phyloP scores from a whole-genome alignment of 805 yeast species.

The Peterozyma toletana region DNA sequence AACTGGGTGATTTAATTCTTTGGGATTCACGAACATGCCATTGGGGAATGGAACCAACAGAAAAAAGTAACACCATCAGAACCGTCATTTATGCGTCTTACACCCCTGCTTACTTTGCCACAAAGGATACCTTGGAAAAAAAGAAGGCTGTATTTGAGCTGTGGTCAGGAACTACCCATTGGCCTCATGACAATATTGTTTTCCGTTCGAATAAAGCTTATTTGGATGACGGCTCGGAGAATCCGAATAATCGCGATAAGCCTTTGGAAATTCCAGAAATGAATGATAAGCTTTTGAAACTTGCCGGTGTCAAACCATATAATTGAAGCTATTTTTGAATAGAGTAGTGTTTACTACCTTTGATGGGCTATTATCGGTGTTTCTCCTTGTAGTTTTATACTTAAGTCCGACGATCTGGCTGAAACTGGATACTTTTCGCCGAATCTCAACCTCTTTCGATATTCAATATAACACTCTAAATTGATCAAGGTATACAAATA shows the following conservation, averaged over 20 bases:
- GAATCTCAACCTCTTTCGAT: no score
- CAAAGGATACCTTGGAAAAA: constrained; percentile 15
- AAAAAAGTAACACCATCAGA: constrained; percentile 17
- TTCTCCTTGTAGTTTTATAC: no score
- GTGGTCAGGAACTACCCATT: constrained; percentile 22
- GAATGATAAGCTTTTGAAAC: constrained; percentile 17
- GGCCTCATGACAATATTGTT: constrained; percentile 23
- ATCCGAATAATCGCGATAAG: constrained; percentile 16
- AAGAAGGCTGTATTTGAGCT: constrained; percentile 17
- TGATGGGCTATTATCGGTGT: no score
- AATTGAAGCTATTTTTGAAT: no score
- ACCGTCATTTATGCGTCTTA: constrained; percentile 22
- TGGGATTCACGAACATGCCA: constrained; percentile 28
- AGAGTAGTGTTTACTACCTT: no score
- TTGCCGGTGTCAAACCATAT: constrained; percentile 18
- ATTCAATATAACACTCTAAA: no score
- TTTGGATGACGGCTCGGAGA: constrained; percentile 14
- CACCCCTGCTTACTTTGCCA: constrained; percentile 25
- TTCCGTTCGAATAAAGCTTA: constrained; percentile 10
- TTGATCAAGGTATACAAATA: no score
- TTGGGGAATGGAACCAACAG: constrained; percentile 22
- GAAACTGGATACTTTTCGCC: no score
- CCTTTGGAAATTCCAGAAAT: constrained; percentile 19
- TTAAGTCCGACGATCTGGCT: no score
- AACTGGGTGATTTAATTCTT: constrained; percentile 26